Conservation (phyloP, 192 early-diverging fungal genomes). For the Spizellomyces sp. region DNA sequence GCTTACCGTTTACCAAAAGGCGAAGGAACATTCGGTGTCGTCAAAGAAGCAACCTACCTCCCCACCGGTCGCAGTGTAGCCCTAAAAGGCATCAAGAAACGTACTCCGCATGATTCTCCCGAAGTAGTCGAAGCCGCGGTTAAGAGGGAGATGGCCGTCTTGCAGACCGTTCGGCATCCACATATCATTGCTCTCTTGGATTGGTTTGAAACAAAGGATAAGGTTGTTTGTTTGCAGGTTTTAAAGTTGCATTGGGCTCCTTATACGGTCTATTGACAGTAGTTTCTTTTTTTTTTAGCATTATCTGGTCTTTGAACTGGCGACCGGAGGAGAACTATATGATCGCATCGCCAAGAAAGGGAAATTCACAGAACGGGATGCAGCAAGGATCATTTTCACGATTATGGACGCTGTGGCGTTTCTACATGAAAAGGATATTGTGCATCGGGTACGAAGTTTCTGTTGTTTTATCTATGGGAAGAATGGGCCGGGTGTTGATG, state of each 20-base stretch:
- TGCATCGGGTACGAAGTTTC: slow-evolving; percentile 66
- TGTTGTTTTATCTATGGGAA: background rate
- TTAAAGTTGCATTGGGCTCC: background rate
- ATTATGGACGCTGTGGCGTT: slow-evolving; percentile 81
- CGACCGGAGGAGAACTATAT: slow-evolving; percentile 91
- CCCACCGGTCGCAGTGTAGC: slow-evolving; percentile 68
- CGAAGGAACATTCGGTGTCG: slow-evolving; percentile 43
- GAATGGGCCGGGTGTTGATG: background rate
- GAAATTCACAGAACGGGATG: slow-evolving; percentile 75
- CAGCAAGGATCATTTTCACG: slow-evolving; percentile 73
- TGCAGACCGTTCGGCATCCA: slow-evolving; percentile 70
- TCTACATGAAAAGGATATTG: slow-evolving; percentile 82
- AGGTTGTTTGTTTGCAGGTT: background rate
- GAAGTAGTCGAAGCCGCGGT: slow-evolving; percentile 69
- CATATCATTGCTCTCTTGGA: slow-evolving; percentile 54
- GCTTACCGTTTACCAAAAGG: slow-evolving; percentile 14
- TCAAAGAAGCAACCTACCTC: slow-evolving; percentile 61
- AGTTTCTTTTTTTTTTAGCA: slow-evolving; percentile 14
- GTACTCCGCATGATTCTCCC: slow-evolving; percentile 60
- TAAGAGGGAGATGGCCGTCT: slow-evolving; percentile 69
- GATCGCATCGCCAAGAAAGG: slow-evolving; percentile 76
- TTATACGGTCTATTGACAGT: background rate
- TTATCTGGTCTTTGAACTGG: slow-evolving; percentile 60
- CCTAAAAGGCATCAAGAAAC: slow-evolving; percentile 78
- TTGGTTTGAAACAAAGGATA: slow-evolving; percentile 53